A percentile compares a stretch with the other conserved stretches of the same genome.
Conservation (phyloP, 176 grass and related monocot species). For the Ampelocalamus luodianensis region DNA sequence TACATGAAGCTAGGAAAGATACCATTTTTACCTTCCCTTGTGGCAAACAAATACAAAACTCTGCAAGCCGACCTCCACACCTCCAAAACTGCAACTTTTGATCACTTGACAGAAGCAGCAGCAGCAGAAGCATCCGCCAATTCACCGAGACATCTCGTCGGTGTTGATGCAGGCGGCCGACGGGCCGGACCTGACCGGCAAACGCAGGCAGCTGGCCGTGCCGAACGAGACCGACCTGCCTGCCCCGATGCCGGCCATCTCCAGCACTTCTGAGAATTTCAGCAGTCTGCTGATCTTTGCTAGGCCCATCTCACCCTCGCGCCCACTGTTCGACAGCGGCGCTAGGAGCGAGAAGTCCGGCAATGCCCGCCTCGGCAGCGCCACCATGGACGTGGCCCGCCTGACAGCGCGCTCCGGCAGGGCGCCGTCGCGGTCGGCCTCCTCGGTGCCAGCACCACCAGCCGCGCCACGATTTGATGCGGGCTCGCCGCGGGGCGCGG, state of each 20-base stretch:
- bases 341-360: constrained; percentile 30
- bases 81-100: constrained; percentile 7
- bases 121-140: neutral
- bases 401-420: constrained; percentile 24
- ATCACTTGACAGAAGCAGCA: neutral
- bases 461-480: neutral
- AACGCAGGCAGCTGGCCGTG: neutral
- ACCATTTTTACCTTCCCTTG: constrained; percentile 36
- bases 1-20: constrained; percentile 21
- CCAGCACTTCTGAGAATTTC: constrained; percentile 23
- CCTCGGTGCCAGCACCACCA: neutral
- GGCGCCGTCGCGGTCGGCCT: neutral
- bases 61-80: neutral
- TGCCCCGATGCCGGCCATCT: constrained; percentile 6
- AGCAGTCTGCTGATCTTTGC: constrained; percentile 32
- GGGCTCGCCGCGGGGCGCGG: neutral
- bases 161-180: constrained; percentile 3
- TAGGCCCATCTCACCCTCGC: constrained; percentile 39
- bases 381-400: constrained; percentile 46
- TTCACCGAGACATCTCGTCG: constrained; percentile 32
- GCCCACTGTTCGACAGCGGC: constrained; percentile 39
- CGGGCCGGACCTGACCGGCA: constrained; percentile 18
- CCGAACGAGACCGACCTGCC: constrained; percentile 35
- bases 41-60: constrained; percentile 39
- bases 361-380: constrained; percentile 34